Evolutionary conservation across 2,329 filamentous ascomycete genomes (phyloP), one percentile per base, ranked within the genome.

Genomic region (Exophiala sp.): DNA sequence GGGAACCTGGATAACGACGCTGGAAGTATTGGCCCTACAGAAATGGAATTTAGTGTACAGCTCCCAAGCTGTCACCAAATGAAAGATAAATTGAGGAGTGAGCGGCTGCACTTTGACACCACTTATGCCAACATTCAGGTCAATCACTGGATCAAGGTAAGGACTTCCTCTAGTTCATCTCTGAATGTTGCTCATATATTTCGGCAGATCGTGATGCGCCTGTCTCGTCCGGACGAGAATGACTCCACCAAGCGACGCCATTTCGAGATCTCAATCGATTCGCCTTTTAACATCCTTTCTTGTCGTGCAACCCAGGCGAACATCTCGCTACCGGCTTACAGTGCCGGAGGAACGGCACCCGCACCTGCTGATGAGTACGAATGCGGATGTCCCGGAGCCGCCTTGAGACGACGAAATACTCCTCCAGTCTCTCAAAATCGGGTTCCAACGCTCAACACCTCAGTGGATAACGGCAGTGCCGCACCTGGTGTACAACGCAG

Each of bases 191-290:
- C 52, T 60, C 45, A 60, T 38, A 10, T 16, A n/a, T 3, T 14
- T 6, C 20, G 24, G 21, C 58, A 92, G 89, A 90, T 96, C 66
- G 90, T 96, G 57, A 89, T 96, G 84, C 87, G 91, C 48, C 85
- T 96, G 43, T 96, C 91, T 29, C 90, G 89, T 63, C 76, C 87
- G 11, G 91, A 96, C 63, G 81, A 85, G 36, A 83, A 86, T 9
- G 88, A 95, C 64, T 85, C 90, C 0, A 78, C 77, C 1, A 91
- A 91, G 66, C 83, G 91, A 59, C 83, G 91, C 33, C 91, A 96
- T 68, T 96, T 95, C 63, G 91, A 96, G 70, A 96, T 96, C 65
- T 95, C 90, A 62, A 96, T 96, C 63, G 91, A 96, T 71, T 96
- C 91, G 1, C 91, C 91, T 1, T 92, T 96, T 68, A 92, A 92